Evolutionary conservation across 75 land plant genomes (phyloP).

Genomic region (Selaginella tamariscina): DNA sequence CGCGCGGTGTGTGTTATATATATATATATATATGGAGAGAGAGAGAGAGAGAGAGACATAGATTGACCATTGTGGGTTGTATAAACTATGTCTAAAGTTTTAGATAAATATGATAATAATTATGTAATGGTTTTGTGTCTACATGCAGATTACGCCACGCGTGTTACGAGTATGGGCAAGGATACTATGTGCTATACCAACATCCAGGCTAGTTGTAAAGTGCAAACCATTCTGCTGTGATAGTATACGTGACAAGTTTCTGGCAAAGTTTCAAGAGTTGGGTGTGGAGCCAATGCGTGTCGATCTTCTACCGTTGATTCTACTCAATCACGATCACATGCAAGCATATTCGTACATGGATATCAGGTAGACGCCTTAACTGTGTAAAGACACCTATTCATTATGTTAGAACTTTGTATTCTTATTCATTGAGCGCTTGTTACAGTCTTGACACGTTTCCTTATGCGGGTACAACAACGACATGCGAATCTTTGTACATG

Average conservation of each 20-base stretch:
- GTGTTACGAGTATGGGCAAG: conserved; percentile 92
- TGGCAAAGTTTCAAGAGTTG: conserved; percentile 69
- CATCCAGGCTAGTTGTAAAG: conserved; percentile 85
- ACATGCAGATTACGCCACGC: conserved; percentile 88
- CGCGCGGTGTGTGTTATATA: no score
- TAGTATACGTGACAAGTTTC: conserved; percentile 78
- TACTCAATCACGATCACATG: conserved; percentile 99
- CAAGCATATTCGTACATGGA: conserved; percentile 97
- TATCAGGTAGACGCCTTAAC: no score
- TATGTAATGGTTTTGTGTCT: no score
- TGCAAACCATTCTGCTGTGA: conserved; percentile 99
- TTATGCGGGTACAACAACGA: conserved; percentile 96
- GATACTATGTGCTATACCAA: conserved; percentile 84
- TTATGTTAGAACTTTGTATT: neutral
- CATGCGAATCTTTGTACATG: conserved; percentile 96
- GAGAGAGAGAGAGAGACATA: no score
- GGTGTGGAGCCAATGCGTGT: conserved; percentile 82
- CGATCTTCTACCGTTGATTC: conserved; percentile 85
- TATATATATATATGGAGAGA: no score
- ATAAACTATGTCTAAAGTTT: no score
- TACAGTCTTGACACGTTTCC: conserved; percentile 97
- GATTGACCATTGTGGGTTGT: no score
- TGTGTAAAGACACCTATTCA: neutral
- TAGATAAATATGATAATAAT: no score
- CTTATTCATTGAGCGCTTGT: neutral